Conservation (phyloP, 164 flowering plant species). For the Santalum album region DNA sequence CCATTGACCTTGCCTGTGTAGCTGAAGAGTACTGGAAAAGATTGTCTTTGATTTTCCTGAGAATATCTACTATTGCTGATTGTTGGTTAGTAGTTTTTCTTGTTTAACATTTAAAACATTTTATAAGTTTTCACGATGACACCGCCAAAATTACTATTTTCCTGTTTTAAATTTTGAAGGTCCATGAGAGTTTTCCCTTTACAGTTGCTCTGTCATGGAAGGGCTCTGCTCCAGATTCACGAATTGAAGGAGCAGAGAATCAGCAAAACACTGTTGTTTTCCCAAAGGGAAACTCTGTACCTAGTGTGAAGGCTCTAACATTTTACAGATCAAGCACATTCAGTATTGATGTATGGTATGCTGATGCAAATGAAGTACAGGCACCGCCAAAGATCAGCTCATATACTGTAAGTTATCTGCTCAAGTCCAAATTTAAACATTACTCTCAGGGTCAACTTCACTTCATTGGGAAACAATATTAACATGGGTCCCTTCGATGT, state of each 20-base stretch:
- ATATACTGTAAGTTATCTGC: conserved; percentile 45
- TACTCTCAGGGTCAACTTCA: neutral
- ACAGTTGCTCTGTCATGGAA: conserved; percentile 22
- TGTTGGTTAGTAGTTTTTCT: too few relatives aligned
- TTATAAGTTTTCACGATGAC: too few relatives aligned
- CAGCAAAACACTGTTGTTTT: conserved; percentile 19
- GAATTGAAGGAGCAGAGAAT: conserved; percentile 12
- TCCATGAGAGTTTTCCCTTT: conserved; percentile 21
- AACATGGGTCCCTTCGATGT: too few relatives aligned
- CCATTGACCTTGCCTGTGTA: too few relatives aligned
- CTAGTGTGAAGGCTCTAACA: conserved; percentile 78
- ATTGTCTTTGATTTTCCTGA: too few relatives aligned
- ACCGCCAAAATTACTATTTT: neutral
- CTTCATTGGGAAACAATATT: too few relatives aligned
- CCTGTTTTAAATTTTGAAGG: conserved; percentile 10
- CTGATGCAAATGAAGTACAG: conserved; percentile 56
- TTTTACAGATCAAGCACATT: conserved; percentile 71
- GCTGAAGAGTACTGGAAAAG: too few relatives aligned
- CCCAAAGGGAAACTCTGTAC: conserved; percentile 75
- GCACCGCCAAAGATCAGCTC: conserved; percentile 69
- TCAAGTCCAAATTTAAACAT: neutral
- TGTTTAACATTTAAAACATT: too few relatives aligned
- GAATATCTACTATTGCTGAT: too few relatives aligned
- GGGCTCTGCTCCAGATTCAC: conserved; percentile 11
- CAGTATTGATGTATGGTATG: conserved; percentile 63